Evolutionary conservation across 805 yeast species (phyloP), one percentile per base, ranked within the genome.

Genomic region (Cyberlindnera japonica): DNA sequence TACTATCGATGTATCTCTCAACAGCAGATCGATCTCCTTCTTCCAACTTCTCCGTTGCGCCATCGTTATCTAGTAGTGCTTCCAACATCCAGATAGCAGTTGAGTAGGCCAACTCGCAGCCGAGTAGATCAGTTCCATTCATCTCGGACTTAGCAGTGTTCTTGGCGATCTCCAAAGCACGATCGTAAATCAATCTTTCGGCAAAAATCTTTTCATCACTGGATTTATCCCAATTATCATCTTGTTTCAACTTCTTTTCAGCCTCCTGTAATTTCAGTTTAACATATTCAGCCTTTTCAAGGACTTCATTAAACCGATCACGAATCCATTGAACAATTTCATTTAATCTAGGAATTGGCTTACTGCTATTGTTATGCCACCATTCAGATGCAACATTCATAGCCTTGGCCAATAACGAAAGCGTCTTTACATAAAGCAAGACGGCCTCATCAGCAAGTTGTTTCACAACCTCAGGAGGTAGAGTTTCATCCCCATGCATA

Each of bases 11-110:
- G 56, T 90, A 87, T 61, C 79, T 79, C 58, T 83, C 87, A 37
- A 91, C 87, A 62, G 85, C 82, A 32, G 71, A 75, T 37, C 67
- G 67, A 60, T 91, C 98, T 36, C 81, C 87, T 5, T 68, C 74
- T 54, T 86, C 95, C 43, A 90, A 67, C 44, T 61, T 72, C 26
- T 55, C 61, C 18, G 38, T 33, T 5, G 38, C 26, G 10, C 28
- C 30, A 22, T 63, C 67, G 25, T 64, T 61, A 44, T 83, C 91
- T 39, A 89, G 62, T 20, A 91, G 67, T 1, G 96, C 88, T 57
- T 88, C 95, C 55, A 91, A 68, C 96, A 91, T 88, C 97, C 97
- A 91, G 38, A 91, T 77, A 0, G 96, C 81, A 0, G 96, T 87
- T 4, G 95, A 86, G 59, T 91, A 91, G 8, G 91, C 84, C 43